Conservation (phyloP, 768 basidiomycete genomes). For the Cubamyces lactineus region DNA sequence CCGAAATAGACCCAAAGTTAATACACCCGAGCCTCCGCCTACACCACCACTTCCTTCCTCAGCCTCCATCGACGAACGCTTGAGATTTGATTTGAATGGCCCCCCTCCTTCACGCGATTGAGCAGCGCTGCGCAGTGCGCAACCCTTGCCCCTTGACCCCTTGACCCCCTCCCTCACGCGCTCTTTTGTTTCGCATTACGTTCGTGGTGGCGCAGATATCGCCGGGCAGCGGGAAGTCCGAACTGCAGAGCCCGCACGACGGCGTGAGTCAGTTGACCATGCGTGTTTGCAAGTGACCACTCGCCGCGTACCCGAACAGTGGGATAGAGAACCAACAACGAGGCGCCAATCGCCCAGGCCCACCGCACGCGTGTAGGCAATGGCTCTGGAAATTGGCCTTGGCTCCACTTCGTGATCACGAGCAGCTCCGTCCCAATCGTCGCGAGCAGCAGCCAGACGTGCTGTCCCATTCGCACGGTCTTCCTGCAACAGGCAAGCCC, state of each 20-base stretch:
- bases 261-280: slow-evolving; percentile 25
- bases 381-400: slow-evolving; percentile 67
- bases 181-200: slow-evolving; percentile 39
- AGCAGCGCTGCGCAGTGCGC: slow-evolving; percentile 1
- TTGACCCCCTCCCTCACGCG: slow-evolving; percentile 11
- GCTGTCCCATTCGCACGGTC: slow-evolving; percentile 88
- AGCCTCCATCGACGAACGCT: not conserved
- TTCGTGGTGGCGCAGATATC: slow-evolving; percentile 47
- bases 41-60: not conserved
- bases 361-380: slow-evolving; percentile 64
- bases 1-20: slow-evolving; percentile 23
- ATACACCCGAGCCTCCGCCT: slow-evolving; percentile 16
- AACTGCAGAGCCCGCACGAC: slow-evolving; percentile 48
- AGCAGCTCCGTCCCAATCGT: slow-evolving; percentile 84
- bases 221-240: slow-evolving; percentile 60
- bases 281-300: slow-evolving; percentile 11
- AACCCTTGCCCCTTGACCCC: not conserved
- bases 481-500: slow-evolving; percentile 46
- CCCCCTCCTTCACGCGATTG: not conserved
- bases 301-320: slow-evolving; percentile 52
- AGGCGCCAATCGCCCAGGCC: slow-evolving; percentile 65
- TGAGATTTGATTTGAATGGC: no score
- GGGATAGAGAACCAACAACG: slow-evolving; percentile 72
- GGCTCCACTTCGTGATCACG: slow-evolving; percentile 82
- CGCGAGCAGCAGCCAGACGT: slow-evolving; percentile 84